phyloP scores from a whole-genome alignment of 2,329 filamentous ascomycete species.

The Chaetomium strumarium region DNA sequence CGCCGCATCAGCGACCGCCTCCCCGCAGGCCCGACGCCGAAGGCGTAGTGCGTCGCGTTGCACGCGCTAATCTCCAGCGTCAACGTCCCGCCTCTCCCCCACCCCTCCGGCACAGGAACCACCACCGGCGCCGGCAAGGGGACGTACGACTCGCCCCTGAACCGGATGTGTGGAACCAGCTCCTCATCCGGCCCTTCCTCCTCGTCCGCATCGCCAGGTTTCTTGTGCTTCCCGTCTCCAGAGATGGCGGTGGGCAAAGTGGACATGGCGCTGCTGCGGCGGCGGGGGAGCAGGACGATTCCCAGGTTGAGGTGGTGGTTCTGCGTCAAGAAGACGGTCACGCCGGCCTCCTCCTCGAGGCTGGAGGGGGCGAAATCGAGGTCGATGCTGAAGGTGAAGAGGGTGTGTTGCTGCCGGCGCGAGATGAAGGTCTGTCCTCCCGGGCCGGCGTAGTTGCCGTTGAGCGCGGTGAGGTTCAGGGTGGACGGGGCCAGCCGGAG shows the following conservation, averaged over 20 bases:
- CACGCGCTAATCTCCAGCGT: slow-evolving; percentile 37
- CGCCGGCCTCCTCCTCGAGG: slow-evolving; percentile 44
- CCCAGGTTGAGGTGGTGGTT: slow-evolving; percentile 47
- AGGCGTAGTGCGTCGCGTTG: slow-evolving; percentile 42
- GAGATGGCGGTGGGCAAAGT: slow-evolving; percentile 23
- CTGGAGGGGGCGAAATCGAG: slow-evolving; percentile 37
- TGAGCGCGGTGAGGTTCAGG: slow-evolving; percentile 49
- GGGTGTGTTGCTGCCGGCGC: slow-evolving; percentile 51
- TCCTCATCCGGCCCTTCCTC: slow-evolving; percentile 2
- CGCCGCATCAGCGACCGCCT: slow-evolving; percentile 30
- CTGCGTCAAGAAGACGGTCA: slow-evolving; percentile 48
- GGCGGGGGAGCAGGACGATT: slow-evolving; percentile 32
- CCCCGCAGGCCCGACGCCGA: slow-evolving; percentile 33
- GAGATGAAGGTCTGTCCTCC: slow-evolving; percentile 48
- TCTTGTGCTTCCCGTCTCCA: slow-evolving; percentile 1
- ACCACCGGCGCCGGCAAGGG: slow-evolving; percentile 34
- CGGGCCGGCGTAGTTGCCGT: slow-evolving; percentile 42
- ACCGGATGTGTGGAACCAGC: slow-evolving; percentile 38
- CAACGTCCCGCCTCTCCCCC: slow-evolving; percentile 26
- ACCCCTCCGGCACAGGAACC: slow-evolving; percentile 36
- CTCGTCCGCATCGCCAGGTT: no score
- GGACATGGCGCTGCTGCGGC: not conserved
- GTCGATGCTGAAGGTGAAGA: slow-evolving; percentile 46
- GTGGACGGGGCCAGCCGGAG: slow-evolving; percentile 43
- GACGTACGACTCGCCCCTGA: slow-evolving; percentile 38